phyloP scores from a whole-genome alignment of 2,329 filamentous ascomycete genomes.

The Pseudopyrenochaeta lycopersici region DNA sequence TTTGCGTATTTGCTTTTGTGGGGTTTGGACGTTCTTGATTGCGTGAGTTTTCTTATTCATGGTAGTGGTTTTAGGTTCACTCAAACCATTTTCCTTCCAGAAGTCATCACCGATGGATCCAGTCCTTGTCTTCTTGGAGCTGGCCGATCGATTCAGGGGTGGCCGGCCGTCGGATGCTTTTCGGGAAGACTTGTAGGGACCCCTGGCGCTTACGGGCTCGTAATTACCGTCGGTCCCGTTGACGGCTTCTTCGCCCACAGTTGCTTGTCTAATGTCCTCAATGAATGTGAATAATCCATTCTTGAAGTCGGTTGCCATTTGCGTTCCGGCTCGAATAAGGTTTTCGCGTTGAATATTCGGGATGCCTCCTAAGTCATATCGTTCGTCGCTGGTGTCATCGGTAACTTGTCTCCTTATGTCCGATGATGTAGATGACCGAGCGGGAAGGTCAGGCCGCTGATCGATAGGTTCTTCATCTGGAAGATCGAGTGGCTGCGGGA shows the following conservation, averaged over 20 bases:
- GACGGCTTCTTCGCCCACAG: constrained; percentile 90
- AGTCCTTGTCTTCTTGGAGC: constrained; percentile 43
- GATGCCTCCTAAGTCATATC: constrained; percentile 41
- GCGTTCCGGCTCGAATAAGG: constrained; percentile 64
- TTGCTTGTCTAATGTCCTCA: constrained; percentile 93
- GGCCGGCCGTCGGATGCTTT: constrained; percentile 44
- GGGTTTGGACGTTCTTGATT: constrained; percentile 47
- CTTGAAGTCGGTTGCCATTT: constrained; percentile 88
- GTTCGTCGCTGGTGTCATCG: constrained; percentile 35
- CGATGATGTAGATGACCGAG: constrained; percentile 42
- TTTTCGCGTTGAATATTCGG: constrained; percentile 47
- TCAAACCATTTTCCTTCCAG: constrained; percentile 54
- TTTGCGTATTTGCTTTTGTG: constrained; percentile 44
- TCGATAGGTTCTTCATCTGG: constrained; percentile 31
- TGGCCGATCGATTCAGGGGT: constrained; percentile 39
- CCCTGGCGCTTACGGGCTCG: constrained; percentile 36
- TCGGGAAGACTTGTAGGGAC: constrained; percentile 34
- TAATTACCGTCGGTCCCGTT: constrained; percentile 47
- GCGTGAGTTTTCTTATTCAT: constrained; percentile 51
- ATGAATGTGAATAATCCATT: constrained; percentile 93
- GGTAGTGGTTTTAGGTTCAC: constrained; percentile 46
- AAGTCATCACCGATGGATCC: constrained; percentile 53
- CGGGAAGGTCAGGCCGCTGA: constrained; percentile 19
- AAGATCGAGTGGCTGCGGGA: constrained; percentile 50
- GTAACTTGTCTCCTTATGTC: constrained; percentile 40